Base-by-base conservation (phyloP, 495 filamentous ascomycete species). In the Mytilinidion resinicola region DNA sequence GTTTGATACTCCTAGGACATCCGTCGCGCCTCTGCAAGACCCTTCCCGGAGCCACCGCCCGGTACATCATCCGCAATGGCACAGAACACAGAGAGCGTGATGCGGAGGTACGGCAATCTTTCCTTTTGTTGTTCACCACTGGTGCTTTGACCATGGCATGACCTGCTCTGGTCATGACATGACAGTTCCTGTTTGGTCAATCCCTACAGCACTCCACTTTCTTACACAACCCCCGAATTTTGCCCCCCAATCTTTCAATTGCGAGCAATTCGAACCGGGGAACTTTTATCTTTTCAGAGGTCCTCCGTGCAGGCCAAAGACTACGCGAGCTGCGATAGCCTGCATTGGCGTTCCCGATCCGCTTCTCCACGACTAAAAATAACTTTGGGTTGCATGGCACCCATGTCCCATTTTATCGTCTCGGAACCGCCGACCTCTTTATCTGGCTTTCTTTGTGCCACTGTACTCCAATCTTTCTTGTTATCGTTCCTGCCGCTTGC, bases 51-150 rank as follows among this genome's bases (percentile, higher is more conserved):
- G 12, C 34, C 25, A 53, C 37, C 1, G 15, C 15, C 14, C 15
- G 17, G 44, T 9, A 55, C 5, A 17, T 25, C 12, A 25, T n/a
- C 25, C n/a, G 65, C 20, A 42, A 74, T 74, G 71, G 68, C 71
- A 63, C 68, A 72, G 46, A 64, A 70, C 49, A 67, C 64, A 35
- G 60, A 70, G 49, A 66, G 63, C 41, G 72, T 73, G 49, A 74
- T 74, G 68, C 60, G 72, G 43, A 72, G 72, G 72, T 74, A 65
- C 37, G 15, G 7, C 8, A 21, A 53, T 37, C 17, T 37, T 41
- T 41, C 33, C 15, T 35, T 36, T 30, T 14, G 12, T 19, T 12
- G 19, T 46, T 42, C 35, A 12, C 30, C 53, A 15, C n/a, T 56
- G 10, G 19, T 57, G 9, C 46, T 12, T 51, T 15, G 11, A 30